Evolutionary conservation across 2,329 filamentous ascomycete species (phyloP).

Genomic region (Emericellopsis cladophorae): DNA sequence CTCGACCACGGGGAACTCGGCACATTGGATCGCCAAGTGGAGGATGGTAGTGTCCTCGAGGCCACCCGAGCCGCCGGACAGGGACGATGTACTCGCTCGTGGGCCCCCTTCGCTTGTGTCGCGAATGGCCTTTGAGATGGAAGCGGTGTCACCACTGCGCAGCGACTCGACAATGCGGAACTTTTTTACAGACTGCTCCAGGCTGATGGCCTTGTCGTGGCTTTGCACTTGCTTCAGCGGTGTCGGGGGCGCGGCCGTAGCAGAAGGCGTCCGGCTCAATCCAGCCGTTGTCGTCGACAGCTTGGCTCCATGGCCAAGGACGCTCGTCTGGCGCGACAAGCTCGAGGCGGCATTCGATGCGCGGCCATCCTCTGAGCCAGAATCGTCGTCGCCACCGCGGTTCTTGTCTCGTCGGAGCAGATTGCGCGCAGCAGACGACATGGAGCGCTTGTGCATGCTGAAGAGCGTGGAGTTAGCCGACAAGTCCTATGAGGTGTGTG

Average conservation of each 20-base stretch:
- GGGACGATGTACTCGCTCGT: constrained; percentile 44
- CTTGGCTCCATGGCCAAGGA: constrained; percentile 30
- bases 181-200: constrained; percentile 89
- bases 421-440: constrained; percentile 36
- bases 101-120: constrained; percentile 43
- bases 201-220: constrained; percentile 37
- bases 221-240: constrained; percentile 16
- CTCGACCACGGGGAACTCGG: constrained; percentile 83
- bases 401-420: constrained; percentile 40
- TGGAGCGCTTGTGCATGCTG: constrained; percentile 39
- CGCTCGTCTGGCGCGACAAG: constrained; percentile 20
- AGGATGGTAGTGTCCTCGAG: constrained; percentile 81
- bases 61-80: constrained; percentile 27
- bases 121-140: constrained; percentile 75
- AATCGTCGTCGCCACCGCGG: constrained; percentile 40
- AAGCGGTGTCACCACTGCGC: constrained; percentile 77
- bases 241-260: constrained; percentile 11
- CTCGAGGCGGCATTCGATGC: constrained; percentile 18
- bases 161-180: constrained; percentile 92
- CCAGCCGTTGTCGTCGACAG: constrained; percentile 29
- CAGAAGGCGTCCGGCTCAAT: constrained; percentile 27
- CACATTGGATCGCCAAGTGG: constrained; percentile 90
- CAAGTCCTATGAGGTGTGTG: background rate
- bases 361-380: constrained; percentile 37
- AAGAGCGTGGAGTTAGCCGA: background rate